Evolutionary conservation across 768 basidiomycete species (phyloP).

Genomic region (Suillus decipiens): DNA sequence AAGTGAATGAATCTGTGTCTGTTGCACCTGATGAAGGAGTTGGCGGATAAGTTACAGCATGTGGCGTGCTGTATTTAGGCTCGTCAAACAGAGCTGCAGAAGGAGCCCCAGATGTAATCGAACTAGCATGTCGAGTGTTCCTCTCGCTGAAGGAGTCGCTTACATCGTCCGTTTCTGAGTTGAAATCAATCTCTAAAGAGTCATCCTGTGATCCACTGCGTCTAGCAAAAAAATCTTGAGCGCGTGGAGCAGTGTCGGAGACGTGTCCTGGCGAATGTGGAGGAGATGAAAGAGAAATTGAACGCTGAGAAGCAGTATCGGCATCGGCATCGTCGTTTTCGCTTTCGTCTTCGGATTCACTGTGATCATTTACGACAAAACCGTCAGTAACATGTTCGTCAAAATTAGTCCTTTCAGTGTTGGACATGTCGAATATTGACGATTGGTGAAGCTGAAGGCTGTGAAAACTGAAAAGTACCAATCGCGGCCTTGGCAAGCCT

Average conservation of each 20-base stretch:
- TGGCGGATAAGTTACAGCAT: conserved; percentile 59
- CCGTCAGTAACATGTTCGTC: conserved; percentile 9
- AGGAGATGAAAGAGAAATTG: conserved; percentile 73
- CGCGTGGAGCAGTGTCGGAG: conserved; percentile 19
- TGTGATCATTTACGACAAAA: conserved; percentile 7
- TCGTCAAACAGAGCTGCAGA: conserved; percentile 43
- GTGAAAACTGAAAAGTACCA: not conserved
- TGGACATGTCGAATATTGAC: conserved; percentile 6
- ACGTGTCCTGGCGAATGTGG: conserved; percentile 52
- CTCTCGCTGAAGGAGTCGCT: conserved; percentile 47
- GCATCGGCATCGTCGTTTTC: conserved; percentile 51
- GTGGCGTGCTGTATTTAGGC: conserved; percentile 33
- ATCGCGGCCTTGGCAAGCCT: not conserved
- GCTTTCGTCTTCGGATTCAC: conserved; percentile 12
- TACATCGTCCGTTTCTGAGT: conserved; percentile 54
- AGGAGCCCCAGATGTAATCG: conserved; percentile 52
- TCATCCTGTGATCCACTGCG: conserved; percentile 44
- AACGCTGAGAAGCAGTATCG: conserved; percentile 79
- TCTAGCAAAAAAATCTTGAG: conserved; percentile 35
- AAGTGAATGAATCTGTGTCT: conserved; percentile 60
- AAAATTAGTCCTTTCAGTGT: not conserved
- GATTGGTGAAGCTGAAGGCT: not conserved
- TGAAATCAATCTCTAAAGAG: conserved; percentile 55
- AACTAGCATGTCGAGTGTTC: conserved; percentile 42
- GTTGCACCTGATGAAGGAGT: conserved; percentile 44